Evolutionary conservation across 1,284 basidiomycete genomes (phyloP), one percentile per base, ranked within the genome.

Genomic region (Albatrellus sp.): DNA sequence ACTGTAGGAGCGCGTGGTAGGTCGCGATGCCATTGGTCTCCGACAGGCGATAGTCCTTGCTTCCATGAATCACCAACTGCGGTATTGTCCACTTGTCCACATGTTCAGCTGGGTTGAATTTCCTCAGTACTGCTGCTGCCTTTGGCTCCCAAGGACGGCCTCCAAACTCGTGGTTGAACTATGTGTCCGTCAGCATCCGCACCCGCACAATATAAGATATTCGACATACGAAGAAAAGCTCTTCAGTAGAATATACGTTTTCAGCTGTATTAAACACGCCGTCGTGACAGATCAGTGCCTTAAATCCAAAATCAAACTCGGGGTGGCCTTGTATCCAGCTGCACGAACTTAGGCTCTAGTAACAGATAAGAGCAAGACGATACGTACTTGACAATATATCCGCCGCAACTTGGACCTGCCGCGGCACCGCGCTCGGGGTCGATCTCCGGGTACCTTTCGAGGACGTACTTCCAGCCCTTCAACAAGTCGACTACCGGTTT

Each of bases 291-390:
- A 92, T 77, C 35, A 96, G 68, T 1, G 88, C 87, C 68, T 92
- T 93, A 72, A 96, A 94, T 19, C 75, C 74, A 57, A 89, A 87
- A 5, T 71, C 76, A n/a, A n/a, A n/a, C 49, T 90, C 84, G 12
- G 91, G 90, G 61, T 94, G 89, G 0, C 90, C 88, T 62, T 92
- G 86, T 49, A 94, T 91, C 89, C 88, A 96, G 61, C 91, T 94
- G 24, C 24, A 7, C 7, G 24, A 7, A 24, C 24, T 5, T 13
- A 19, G 24, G 20, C 17, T 13, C 20, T 12, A 2, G 24, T 12
- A 7, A 13, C 7, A 7, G 24, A 24, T 24, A 24, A 24, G 24
- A 7, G 24, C 24, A 42, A 30, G 13, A 12, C 10, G 10, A 17
- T 16, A 19, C 70, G 24, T 56, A 87, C 84, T 89, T 88, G 65